Conservation (phyloP, 2,329 filamentous ascomycete genomes). For the Herpomyces periplanetae region DNA sequence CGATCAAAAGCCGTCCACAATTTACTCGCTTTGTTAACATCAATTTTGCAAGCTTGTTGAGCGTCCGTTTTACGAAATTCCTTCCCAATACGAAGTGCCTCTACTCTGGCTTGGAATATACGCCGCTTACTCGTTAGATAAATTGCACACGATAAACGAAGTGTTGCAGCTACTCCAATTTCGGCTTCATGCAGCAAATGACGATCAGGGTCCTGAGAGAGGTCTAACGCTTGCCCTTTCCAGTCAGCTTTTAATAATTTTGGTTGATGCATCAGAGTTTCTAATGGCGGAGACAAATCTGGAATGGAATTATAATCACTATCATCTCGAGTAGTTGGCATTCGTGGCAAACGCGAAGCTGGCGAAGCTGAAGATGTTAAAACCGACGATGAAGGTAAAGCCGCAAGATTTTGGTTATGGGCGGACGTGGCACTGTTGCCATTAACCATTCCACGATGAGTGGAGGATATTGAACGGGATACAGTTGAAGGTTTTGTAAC, state of each 20-base stretch:
- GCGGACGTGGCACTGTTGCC: too few relatives aligned
- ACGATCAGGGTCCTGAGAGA: slow-evolving; percentile 27
- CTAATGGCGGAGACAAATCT: slow-evolving; percentile 28
- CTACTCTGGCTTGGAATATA: slow-evolving; percentile 40
- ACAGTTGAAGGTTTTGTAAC: too few relatives aligned
- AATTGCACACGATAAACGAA: slow-evolving; percentile 47
- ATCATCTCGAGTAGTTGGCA: slow-evolving; percentile 29
- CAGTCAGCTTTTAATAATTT: slow-evolving; percentile 49
- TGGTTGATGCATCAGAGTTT: slow-evolving; percentile 20
- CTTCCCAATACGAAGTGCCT: slow-evolving; percentile 23
- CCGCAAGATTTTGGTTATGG: too few relatives aligned
- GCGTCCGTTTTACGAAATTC: slow-evolving; percentile 82
- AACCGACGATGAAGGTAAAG: too few relatives aligned
- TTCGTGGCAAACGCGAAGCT: slow-evolving; percentile 7
- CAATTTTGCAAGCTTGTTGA: slow-evolving; percentile 86
- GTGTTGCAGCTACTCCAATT: slow-evolving; percentile 27
- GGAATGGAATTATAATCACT: slow-evolving; percentile 32
- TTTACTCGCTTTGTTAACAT: slow-evolving; percentile 86
- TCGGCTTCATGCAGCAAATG: slow-evolving; percentile 39
- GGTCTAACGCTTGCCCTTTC: slow-evolving; percentile 41
- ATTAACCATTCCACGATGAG: too few relatives aligned
- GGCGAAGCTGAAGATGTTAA: too few relatives aligned
- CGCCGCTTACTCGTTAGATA: slow-evolving; percentile 76
- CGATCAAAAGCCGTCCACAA: slow-evolving; percentile 61
- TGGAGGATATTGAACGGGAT: too few relatives aligned